phyloP scores from a whole-genome alignment of 768 basidiomycete species.

The Agaricus sinodeliciosus region DNA sequence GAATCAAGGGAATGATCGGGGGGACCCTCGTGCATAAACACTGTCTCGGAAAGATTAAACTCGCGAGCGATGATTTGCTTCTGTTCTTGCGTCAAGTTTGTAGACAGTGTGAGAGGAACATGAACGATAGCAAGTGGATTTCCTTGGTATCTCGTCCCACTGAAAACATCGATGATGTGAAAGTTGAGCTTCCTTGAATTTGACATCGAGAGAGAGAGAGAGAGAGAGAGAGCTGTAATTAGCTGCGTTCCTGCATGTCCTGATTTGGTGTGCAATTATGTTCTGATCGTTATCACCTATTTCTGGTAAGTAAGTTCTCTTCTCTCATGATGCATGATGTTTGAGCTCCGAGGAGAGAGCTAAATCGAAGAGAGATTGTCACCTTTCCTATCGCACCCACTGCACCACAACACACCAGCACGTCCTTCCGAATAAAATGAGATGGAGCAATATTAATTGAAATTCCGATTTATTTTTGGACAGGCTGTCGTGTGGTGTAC shows the following conservation, averaged over 20 bases:
- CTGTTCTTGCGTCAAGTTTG: slow-evolving; percentile 24
- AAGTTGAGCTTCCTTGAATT: slow-evolving; percentile 12
- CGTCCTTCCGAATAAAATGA: no score
- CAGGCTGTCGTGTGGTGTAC: no score
- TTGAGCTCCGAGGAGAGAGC: no score
- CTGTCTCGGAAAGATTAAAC: slow-evolving; percentile 45
- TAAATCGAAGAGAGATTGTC: no score
- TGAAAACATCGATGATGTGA: slow-evolving; percentile 37
- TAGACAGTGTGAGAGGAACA: slow-evolving; percentile 19
- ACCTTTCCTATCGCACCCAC: no score
- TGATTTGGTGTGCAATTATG: no score
- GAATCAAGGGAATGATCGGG: slow-evolving; percentile 11
- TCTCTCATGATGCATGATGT: no score
- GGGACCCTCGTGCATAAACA: slow-evolving; percentile 31
- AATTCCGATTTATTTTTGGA: no score
- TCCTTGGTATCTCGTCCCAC: slow-evolving; percentile 29
- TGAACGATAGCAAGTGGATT: slow-evolving; percentile 41
- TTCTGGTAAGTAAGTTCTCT: no score
- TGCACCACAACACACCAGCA: no score
- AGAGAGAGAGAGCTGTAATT: background rate
- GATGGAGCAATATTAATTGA: no score
- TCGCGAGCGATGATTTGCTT: slow-evolving; percentile 40
- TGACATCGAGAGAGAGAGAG: background rate
- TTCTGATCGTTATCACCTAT: no score
- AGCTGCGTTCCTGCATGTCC: background rate